Conservation (phyloP, 129 eudicot genomes). For the Pseudognaphalium luteoalbum region DNA sequence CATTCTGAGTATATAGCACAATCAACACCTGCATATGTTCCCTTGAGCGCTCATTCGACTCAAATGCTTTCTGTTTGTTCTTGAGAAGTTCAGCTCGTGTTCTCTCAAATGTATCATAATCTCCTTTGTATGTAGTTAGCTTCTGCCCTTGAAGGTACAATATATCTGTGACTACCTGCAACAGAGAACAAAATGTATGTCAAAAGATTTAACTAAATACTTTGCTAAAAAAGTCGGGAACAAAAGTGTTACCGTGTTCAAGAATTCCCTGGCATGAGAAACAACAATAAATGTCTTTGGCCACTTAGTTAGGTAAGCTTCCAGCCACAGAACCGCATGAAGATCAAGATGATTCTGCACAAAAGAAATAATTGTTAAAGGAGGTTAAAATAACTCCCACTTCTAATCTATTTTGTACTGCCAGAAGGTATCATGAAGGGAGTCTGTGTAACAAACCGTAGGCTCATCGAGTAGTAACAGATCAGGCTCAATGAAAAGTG, state of each 20-base stretch:
- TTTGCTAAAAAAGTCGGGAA: conserved; percentile 8
- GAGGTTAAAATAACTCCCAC: conserved; percentile 4
- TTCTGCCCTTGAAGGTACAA: conserved; percentile 89
- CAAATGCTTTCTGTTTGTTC: conserved; percentile 90
- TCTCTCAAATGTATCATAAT: conserved; percentile 96
- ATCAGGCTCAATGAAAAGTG: conserved; percentile 96
- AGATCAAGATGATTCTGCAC: conserved; percentile 96
- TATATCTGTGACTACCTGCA: conserved; percentile 92
- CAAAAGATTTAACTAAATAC: conserved; percentile 5
- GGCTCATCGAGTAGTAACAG: conserved; percentile 94
- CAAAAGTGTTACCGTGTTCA: conserved; percentile 66
- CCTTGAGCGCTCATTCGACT: conserved; percentile 85
- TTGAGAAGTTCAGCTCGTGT: conserved; percentile 86
- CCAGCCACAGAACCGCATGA: conserved; percentile 97
- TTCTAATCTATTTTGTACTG: not conserved
- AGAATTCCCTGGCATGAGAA: conserved; percentile 97
- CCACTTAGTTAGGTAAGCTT: conserved; percentile 92
- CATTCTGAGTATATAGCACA: conserved; percentile 5
- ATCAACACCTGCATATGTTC: conserved; percentile 89
- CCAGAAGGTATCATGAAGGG: conserved; percentile 7
- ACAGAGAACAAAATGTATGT: not conserved
- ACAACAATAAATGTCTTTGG: conserved; percentile 99
- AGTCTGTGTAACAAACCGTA: conserved; percentile 51
- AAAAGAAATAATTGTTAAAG: not conserved
- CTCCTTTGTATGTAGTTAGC: conserved; percentile 75